Conservation (phyloP, 1,284 basidiomycete genomes). For the Ceraceosorus bombacis region DNA sequence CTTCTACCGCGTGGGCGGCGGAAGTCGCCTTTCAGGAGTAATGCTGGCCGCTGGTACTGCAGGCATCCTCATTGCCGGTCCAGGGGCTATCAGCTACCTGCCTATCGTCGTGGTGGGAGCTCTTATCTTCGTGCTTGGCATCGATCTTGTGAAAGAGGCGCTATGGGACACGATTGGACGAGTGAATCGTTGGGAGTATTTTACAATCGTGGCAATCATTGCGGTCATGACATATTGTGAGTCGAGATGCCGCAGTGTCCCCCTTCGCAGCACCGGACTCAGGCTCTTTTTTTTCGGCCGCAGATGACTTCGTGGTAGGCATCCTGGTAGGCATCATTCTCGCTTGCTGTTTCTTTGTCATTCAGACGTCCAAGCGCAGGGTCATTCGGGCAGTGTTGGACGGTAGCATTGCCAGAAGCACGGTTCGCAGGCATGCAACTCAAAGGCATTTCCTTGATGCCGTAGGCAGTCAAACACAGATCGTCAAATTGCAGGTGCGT, state of each 20-base stretch:
- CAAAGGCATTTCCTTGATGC: constrained; percentile 84
- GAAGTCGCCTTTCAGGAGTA: constrained; percentile 72
- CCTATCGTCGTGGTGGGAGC: constrained; percentile 58
- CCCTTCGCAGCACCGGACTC: too few relatives aligned
- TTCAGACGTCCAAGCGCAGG: constrained; percentile 72
- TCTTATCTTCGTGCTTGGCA: constrained; percentile 86
- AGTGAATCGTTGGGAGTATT: constrained; percentile 55
- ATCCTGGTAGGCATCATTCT: constrained; percentile 85
- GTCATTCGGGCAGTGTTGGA: constrained; percentile 43
- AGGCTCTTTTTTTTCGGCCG: too few relatives aligned
- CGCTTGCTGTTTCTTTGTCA: constrained; percentile 90
- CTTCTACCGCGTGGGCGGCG: constrained; percentile 89
- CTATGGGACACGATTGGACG: constrained; percentile 90
- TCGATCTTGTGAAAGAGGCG: constrained; percentile 85
- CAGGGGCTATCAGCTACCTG: constrained; percentile 51
- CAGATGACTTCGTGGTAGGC: constrained; percentile 70
- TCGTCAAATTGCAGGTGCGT: constrained; percentile 60
- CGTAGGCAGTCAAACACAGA: constrained; percentile 82
- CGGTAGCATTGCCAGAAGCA: constrained; percentile 58
- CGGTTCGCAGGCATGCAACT: constrained; percentile 77
- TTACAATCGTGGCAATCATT: constrained; percentile 55
- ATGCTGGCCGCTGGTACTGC: constrained; percentile 72
- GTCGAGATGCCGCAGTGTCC: constrained; percentile 1
- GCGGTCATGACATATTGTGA: constrained; percentile 62
- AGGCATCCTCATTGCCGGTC: constrained; percentile 70